These are phyloP conservation scores for Bacidia gigantensis DNA, from an alignment of 495 filamentous ascomycete species.

Conservation along the genomic window DNA sequence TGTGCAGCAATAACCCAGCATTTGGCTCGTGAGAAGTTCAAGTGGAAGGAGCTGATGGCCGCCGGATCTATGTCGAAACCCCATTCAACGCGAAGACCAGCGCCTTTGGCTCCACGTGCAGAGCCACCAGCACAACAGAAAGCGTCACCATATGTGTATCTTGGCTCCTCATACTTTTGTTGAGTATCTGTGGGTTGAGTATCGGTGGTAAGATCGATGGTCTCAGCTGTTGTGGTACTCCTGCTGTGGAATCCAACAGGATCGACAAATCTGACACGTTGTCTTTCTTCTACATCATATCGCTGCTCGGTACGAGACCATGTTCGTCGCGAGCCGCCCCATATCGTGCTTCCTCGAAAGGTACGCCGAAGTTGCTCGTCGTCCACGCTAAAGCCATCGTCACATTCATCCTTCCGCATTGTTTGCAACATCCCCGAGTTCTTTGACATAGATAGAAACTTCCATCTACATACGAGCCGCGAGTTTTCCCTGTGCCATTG, in stretches of 20 bases:
- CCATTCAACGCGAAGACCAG: constrained; percentile 45
- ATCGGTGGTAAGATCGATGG: constrained; percentile 33
- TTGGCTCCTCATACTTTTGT: too few species aligned
- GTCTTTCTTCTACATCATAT: constrained; percentile 2
- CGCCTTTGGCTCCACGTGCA: constrained; percentile 48
- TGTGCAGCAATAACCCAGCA: constrained; percentile 32
- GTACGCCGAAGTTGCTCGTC: constrained; percentile 13
- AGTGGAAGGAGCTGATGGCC: constrained; percentile 41
- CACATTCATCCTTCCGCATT: constrained; percentile 9
- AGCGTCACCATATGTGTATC: constrained; percentile 53
- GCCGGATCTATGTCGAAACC: constrained; percentile 45
- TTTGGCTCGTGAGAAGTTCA: constrained; percentile 41
- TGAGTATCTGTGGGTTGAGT: too few species aligned
- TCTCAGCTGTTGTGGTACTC: background rate
- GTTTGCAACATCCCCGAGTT: background rate
- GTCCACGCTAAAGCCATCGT: constrained; percentile 2
- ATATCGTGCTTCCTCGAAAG: constrained; percentile 20
- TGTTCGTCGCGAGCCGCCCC: constrained; percentile 13
- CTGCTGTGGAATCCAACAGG: background rate
- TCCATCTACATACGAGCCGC: constrained; percentile 10
- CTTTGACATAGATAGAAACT: background rate
- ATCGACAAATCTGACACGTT: background rate
- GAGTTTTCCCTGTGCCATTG: background rate
- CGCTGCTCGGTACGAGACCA: constrained; percentile 6
- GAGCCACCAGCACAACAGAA: constrained; percentile 69